Percentiles rank a stretch among this genome's conserved stretches.
These are phyloP conservation scores for Saccharomycopsis amapae DNA, from an alignment of 805 yeast species.

Conservation along the genomic window DNA sequence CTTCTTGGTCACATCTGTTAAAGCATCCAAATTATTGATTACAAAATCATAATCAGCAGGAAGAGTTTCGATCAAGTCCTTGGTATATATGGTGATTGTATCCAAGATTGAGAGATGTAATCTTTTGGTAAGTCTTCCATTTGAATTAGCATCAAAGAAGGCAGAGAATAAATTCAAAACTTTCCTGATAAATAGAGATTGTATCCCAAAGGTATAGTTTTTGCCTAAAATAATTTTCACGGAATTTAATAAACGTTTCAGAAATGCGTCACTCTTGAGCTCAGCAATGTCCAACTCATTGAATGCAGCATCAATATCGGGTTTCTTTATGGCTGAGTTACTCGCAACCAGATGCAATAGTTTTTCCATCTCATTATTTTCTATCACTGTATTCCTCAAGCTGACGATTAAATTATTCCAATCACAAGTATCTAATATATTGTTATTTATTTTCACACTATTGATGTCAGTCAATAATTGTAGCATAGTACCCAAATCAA, in stretches of 20 bases:
- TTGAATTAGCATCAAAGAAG: not conserved
- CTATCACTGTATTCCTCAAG: not conserved
- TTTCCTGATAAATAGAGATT: not conserved
- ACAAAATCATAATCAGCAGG: constrained; percentile 12
- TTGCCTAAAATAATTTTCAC: not conserved
- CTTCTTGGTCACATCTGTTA: constrained; percentile 24
- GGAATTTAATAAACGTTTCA: not conserved
- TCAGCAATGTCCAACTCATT: not conserved
- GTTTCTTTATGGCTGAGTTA: not conserved
- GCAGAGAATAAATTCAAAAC: not conserved
- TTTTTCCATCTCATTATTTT: not conserved
- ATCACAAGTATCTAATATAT: not conserved
- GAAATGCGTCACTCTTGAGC: not conserved
- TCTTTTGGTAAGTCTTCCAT: not conserved
- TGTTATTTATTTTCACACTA: not conserved
- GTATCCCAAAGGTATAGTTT: not conserved
- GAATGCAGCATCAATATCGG: not conserved
- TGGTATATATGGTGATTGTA: constrained; percentile 2
- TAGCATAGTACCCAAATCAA: not conserved
- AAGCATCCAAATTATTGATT: constrained; percentile 16
- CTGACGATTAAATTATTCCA: not conserved
- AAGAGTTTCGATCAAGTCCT: not conserved
- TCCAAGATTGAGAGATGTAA: constrained; percentile 11
- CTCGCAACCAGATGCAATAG: not conserved
- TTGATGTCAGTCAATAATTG: not conserved